A percentile compares a stretch with the other conserved stretches of the same genome.
These are phyloP conservation scores for Talaromyces albobiverticillius DNA, from an alignment of 2,329 filamentous ascomycete genomes.

Conservation along the genomic window DNA sequence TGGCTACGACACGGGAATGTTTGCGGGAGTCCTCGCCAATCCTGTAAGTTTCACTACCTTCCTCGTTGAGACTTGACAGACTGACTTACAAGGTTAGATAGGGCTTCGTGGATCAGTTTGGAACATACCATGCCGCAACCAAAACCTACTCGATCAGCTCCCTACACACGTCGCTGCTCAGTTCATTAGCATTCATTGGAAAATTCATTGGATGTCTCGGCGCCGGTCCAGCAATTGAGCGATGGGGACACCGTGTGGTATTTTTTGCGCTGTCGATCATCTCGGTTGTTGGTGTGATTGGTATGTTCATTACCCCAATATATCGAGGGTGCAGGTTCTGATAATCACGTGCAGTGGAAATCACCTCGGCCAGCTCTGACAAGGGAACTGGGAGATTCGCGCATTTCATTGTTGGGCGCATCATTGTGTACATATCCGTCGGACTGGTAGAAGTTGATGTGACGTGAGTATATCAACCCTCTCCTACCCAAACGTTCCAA, in stretches of 20 bases:
- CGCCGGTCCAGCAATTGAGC: constrained; percentile 19
- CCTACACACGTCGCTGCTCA: constrained; percentile 11
- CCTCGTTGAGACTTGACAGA: too few species aligned
- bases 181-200: constrained; percentile 19
- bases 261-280: constrained; percentile 17
- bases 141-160: constrained; percentile 16
- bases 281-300: constrained; percentile 18
- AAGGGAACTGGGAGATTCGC: constrained; percentile 16
- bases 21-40: constrained; percentile 21
- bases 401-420: constrained; percentile 20
- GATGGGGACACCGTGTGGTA: constrained; percentile 15
- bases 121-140: constrained; percentile 7
- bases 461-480: too few species aligned
- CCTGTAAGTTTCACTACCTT: constrained; percentile 15
- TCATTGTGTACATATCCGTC: constrained; percentile 22
- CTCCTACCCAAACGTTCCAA: background rate
- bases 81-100: too few species aligned
- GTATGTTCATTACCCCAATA: too few species aligned
- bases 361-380: constrained; percentile 15
- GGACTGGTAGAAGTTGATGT: constrained; percentile 21
- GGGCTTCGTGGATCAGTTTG: constrained; percentile 1
- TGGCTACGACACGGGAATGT: constrained; percentile 22
- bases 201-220: constrained; percentile 20
- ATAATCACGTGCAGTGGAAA: constrained; percentile 17
- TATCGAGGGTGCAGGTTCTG: background rate